phyloP scores from a whole-genome alignment of 345 rosid species.

The Rhodamnia argentea region DNA sequence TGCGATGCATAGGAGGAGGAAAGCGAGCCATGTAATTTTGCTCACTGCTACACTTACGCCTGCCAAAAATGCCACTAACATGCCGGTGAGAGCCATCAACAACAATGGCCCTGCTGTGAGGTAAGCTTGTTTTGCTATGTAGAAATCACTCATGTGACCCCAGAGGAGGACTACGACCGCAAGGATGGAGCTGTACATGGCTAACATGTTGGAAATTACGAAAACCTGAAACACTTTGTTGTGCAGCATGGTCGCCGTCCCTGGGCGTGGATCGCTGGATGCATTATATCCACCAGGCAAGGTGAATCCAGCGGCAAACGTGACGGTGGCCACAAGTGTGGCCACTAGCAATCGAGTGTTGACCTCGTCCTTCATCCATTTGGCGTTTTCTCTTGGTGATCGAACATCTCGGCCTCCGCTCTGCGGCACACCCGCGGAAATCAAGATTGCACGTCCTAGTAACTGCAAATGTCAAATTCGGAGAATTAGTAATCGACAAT shows the following conservation, averaged over 20 bases:
- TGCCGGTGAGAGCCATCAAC: background rate
- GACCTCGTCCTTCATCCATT: background rate
- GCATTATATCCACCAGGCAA: background rate
- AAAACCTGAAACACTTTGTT: background rate
- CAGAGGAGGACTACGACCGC: background rate
- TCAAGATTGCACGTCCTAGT: background rate
- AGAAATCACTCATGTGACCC: background rate
- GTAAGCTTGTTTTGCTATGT: background rate
- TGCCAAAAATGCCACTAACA: background rate
- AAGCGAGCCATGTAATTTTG: background rate
- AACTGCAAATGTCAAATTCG: background rate
- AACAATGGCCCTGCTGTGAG: background rate
- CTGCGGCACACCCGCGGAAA: fast-evolving
- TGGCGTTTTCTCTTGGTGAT: fast-evolving
- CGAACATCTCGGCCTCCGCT: background rate
- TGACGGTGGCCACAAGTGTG: background rate
- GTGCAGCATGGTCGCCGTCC: background rate
- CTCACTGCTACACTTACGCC: fast-evolving
- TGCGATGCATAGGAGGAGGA: fast-evolving
- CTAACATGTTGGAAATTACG: background rate
- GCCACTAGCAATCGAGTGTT: background rate
- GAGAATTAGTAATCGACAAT: background rate
- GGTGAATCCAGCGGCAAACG: background rate
- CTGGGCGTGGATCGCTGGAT: background rate
- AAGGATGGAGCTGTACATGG: background rate